A percentile compares a stretch with the other conserved stretches of the same genome.
These are phyloP conservation scores for Quercus robur DNA, from an alignment of 306 rosid species.

Conservation along the genomic window DNA sequence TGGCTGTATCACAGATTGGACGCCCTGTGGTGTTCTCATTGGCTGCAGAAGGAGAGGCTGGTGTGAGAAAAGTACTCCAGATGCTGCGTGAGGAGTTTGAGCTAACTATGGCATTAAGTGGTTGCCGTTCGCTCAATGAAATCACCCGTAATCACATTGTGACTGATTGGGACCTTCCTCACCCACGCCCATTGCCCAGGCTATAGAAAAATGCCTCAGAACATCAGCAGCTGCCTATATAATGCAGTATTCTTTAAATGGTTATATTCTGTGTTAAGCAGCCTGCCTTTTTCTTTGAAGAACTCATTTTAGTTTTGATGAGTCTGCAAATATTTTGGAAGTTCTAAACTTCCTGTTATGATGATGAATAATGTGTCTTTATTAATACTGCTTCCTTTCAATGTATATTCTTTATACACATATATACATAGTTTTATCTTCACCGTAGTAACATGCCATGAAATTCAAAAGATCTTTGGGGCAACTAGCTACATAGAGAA, in stretches of 20 bases:
- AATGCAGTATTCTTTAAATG: not conserved
- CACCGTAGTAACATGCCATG: not conserved
- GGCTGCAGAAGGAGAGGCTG: constrained; percentile 91
- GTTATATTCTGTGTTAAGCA: constrained; percentile 8
- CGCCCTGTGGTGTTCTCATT: constrained; percentile 81
- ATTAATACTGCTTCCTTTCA: constrained; percentile 20
- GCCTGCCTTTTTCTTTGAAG: not conserved
- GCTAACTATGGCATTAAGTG: constrained; percentile 89
- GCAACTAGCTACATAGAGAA: too few species aligned
- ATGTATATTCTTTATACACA: not conserved
- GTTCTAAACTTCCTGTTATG: constrained; percentile 12
- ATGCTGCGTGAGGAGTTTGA: constrained; percentile 87
- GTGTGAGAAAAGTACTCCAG: constrained; percentile 78
- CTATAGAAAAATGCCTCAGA: constrained; percentile 30
- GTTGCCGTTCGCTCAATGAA: constrained; percentile 79
- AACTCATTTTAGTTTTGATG: constrained; percentile 10
- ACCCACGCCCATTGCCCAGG: constrained; percentile 39
- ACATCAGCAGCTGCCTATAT: not conserved
- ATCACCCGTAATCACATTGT: constrained; percentile 80
- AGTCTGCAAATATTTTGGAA: not conserved
- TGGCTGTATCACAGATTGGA: constrained; percentile 56
- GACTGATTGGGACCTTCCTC: constrained; percentile 78
- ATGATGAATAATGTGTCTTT: not conserved
- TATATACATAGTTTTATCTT: not conserved
- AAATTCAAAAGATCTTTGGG: not conserved